Evolutionary conservation across 1,284 basidiomycete species (phyloP).

Genomic region (Microbotryum silenes-acaulis): DNA sequence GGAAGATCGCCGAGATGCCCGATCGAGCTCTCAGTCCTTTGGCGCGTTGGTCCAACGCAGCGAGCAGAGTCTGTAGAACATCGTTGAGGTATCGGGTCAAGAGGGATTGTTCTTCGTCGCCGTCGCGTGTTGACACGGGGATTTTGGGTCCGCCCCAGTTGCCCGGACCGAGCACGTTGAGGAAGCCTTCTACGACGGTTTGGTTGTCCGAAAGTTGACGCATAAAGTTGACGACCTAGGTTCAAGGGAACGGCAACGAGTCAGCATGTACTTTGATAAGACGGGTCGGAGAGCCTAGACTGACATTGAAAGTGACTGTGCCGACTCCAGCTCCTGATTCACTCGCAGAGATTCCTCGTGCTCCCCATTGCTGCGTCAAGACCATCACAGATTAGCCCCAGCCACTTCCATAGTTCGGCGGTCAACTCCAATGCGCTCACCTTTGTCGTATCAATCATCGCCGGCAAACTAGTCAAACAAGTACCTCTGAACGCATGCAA

Average conservation of each 20-base stretch:
- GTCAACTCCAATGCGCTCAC: neutral
- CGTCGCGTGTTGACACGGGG: neutral
- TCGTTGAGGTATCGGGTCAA: conserved; percentile 28
- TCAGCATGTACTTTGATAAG: neutral
- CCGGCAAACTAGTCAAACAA: conserved; percentile 36
- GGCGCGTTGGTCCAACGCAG: conserved; percentile 30
- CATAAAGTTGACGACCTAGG: conserved; percentile 33
- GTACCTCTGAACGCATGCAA: conserved; percentile 36
- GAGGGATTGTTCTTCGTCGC: conserved; percentile 17
- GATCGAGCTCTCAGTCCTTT: conserved; percentile 17
- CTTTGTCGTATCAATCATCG: conserved; percentile 36
- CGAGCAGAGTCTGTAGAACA: conserved; percentile 29
- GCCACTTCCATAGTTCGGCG: no score
- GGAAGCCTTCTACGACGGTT: conserved; percentile 34
- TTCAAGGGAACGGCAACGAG: no score
- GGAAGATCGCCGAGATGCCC: conserved; percentile 35
- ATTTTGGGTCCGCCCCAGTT: conserved; percentile 34
- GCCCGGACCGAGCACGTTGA: conserved; percentile 36
- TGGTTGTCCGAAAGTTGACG: conserved; percentile 35
- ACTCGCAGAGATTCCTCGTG: no score
- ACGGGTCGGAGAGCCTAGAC: no score
- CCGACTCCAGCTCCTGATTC: no score
- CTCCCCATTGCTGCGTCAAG: neutral
- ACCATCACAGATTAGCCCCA: no score
- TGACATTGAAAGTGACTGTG: no score